A percentile compares a stretch with the other conserved stretches of the same genome.
These are phyloP conservation scores for Gloeopeniophorella convolvens DNA, from an alignment of 768 basidiomycete genomes.

Conservation along the genomic window DNA sequence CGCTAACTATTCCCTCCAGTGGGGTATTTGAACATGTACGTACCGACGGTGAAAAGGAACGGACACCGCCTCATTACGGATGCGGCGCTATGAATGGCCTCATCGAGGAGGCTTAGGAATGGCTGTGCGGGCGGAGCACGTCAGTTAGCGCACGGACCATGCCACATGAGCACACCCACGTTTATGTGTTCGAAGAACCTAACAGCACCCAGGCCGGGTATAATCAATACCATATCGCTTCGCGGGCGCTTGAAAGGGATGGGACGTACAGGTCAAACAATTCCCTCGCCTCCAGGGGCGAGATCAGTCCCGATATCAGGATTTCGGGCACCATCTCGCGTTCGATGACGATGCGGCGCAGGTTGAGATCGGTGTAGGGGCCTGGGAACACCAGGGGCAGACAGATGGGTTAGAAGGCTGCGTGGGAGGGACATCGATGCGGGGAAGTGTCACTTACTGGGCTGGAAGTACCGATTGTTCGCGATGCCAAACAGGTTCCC, in stretches of 20 bases:
- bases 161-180: constrained; percentile 28
- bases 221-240: not conserved
- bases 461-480: constrained; percentile 19
- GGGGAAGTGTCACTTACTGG: constrained; percentile 2
- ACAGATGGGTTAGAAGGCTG: too few species aligned
- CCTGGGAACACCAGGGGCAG: constrained; percentile 22
- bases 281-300: constrained; percentile 25
- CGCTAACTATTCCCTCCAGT: not conserved
- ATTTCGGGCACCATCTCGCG: constrained; percentile 29
- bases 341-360: constrained; percentile 30
- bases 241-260: not conserved
- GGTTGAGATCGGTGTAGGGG: constrained; percentile 26
- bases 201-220: not conserved
- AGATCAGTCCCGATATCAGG: constrained; percentile 27
- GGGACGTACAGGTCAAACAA: constrained; percentile 30
- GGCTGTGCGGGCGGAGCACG: constrained; percentile 31
- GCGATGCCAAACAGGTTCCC: constrained; percentile 12
- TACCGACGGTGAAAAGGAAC: constrained; percentile 56
- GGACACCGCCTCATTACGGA: constrained; percentile 48
- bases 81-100: constrained; percentile 46
- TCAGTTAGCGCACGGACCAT: constrained; percentile 26
- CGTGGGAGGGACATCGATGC: not conserved
- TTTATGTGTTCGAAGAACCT: constrained; percentile 53
- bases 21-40: too few species aligned
- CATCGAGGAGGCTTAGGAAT: constrained; percentile 53